Conservation (phyloP, 2,329 filamentous ascomycete genomes). For the Bimuria novae-zelandiae region DNA sequence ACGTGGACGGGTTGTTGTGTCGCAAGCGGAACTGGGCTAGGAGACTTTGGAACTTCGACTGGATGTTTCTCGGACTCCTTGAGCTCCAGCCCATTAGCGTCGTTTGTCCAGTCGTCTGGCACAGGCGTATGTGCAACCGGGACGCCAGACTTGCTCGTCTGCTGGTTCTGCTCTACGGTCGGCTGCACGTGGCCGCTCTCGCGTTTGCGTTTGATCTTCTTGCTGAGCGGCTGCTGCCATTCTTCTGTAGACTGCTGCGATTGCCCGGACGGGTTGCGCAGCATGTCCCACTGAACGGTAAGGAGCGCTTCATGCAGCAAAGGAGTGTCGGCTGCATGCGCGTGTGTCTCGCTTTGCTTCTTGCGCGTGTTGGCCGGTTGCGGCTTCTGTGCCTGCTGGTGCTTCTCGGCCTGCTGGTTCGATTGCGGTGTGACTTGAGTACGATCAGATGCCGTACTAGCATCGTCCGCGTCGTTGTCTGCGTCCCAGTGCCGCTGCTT, state of each 20-base stretch:
- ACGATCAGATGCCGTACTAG: neutral
- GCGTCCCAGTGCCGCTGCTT: conserved; percentile 25
- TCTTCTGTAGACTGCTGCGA: neutral
- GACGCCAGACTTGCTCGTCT: neutral
- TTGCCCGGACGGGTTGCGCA: neutral
- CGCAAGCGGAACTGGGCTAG: neutral
- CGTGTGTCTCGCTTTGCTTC: conserved; percentile 5
- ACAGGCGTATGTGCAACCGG: neutral
- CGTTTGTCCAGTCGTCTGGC: neutral
- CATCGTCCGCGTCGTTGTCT: neutral
- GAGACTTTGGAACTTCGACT: neutral
- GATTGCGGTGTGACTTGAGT: neutral
- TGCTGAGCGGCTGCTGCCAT: conserved; percentile 4
- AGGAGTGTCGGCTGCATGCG: neutral
- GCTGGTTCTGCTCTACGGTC: conserved; percentile 6
- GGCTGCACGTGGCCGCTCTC: neutral
- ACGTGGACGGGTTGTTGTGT: conserved; percentile 10
- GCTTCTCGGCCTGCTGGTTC: conserved; percentile 5
- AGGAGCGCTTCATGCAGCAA: conserved; percentile 4
- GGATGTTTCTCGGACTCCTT: conserved; percentile 8
- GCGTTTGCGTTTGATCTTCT: conserved; percentile 11
- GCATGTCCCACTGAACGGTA: conserved; percentile 2
- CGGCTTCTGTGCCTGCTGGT: neutral
- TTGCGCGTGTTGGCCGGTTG: conserved; percentile 14
- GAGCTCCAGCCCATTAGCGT: neutral